A percentile compares a stretch with the other conserved stretches of the same genome.
Conservation (phyloP, 23 red algal species). For the Gracilaria domingensis region DNA sequence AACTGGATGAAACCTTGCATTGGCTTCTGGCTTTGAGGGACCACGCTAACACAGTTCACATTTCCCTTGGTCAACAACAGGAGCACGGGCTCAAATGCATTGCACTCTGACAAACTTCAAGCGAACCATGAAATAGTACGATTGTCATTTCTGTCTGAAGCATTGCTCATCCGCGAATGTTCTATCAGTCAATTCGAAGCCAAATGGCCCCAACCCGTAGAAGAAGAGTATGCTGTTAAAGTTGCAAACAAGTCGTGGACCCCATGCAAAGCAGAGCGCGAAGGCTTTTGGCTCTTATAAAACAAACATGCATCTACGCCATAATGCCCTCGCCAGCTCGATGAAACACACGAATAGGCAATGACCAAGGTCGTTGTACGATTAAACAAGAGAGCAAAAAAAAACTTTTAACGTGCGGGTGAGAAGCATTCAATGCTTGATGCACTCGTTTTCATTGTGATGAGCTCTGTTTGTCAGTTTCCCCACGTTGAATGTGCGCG, state of each 20-base stretch:
- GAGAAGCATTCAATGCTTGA: too few relatives aligned
- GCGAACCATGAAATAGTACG: neutral
- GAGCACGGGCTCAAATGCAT: neutral
- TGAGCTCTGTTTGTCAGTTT: neutral
- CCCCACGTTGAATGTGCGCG: neutral
- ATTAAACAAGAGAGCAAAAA: too few relatives aligned
- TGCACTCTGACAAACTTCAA: neutral
- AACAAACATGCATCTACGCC: neutral
- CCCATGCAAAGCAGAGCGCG: neutral
- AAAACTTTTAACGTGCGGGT: too few relatives aligned
- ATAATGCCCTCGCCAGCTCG: neutral
- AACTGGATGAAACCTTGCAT: neutral
- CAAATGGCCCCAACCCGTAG: neutral
- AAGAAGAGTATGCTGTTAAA: slow-evolving; percentile 11
- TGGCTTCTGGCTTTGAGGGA: neutral
- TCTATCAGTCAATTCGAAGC: neutral
- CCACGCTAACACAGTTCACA: neutral
- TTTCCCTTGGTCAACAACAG: neutral
- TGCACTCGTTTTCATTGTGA: neutral
- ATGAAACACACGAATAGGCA: too few relatives aligned
- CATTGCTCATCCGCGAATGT: neutral
- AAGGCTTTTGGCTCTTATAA: slow-evolving; percentile 8
- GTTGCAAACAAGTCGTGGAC: neutral
- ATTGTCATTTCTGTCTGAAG: slow-evolving; percentile 8
- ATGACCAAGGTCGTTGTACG: too few relatives aligned